Base-by-base conservation (phyloP, 148 eudicot species). In the Salicornia ramosissima region DNA sequence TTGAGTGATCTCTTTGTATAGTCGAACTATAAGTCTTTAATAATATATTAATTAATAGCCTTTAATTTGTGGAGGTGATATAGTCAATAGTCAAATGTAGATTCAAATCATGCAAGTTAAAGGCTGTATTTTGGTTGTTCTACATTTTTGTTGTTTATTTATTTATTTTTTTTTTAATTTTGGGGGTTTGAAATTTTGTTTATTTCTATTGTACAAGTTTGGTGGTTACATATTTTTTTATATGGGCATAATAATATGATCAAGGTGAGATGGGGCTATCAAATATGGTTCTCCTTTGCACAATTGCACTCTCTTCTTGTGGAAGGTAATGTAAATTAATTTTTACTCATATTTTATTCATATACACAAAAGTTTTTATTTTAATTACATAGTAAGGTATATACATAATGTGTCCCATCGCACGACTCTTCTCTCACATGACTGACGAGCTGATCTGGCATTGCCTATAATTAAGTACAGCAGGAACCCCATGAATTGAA, bases 211-310 rank as follows among this genome's bases (percentile, higher is more conserved):
- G 49, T 71, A 60, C 49, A 61, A 61, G 67, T 34, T 69, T 57
- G 64, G 26, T 57, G 47, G 28, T 43, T 71, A 34, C 57, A 61
- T 31, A 33, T 22, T 4, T 40, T 59, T 60, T 49, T 49, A n/a
- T n/a, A n/a, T n/a, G 66, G 49, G 58, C 72, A 55, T 71, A 54
- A 55, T 71, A 54, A 43, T 59, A 22, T 50, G 34, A n/a, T n/a
- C n/a, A n/a, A 30, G 59, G 74, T 31, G 39, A 71, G 65, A 29
- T 45, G 55, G 56, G 29, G 53, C 2, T 54, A 45, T 39, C 72
- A 69, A 56, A 57, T 56, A 42, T 39, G 64, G 34, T 31, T 22
- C 50, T n/a, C 52, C 64, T 22, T 16, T 29, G 18, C 72, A 21
- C 21, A 54, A 14, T 64, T 7, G 16, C n/a, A n/a, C n/a, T n/a